Base-by-base conservation (phyloP, 164 flowering plant species). In the Aristolochia fimbriata region DNA sequence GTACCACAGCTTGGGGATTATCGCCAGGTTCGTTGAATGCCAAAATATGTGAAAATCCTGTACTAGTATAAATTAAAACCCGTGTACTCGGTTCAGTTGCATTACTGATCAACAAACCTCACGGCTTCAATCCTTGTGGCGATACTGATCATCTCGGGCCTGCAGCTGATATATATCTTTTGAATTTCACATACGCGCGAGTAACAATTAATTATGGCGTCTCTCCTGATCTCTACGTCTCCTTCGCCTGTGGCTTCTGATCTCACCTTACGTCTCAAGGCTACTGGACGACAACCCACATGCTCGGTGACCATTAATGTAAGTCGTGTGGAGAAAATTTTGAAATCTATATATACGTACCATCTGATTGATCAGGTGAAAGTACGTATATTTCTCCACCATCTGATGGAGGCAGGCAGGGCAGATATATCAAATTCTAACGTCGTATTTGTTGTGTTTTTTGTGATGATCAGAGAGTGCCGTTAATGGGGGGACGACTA, bases 381-480 rank as follows among this genome's bases (percentile, higher is more conserved):
- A 37, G n/a, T 15, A 11, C n/a, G 24, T 4, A 6, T 31, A n/a
- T 14, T n/a, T 45, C 47, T 14, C 14, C 10, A 41, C n/a, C 7
- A 2, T 47, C 12, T 37, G 43, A 37, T 37, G 10, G 8, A 7
- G 11, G 4, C 43, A 37, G 43, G 12, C 43, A 3, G 43, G 8
- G 43, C 43, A 37, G 43, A 37, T 27, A 27, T 27, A 2, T 2
- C 30, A 15, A 57, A 30, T 47, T 10, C n/a, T n/a, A n/a, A n/a
- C n/a, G n/a, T n/a, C n/a, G 23, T 4, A 20, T 43, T 21, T 15
- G 17, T 15, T 21, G 45, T 9, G 22, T 2, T 45, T 9, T 46
- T 9, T 63, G 27, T 8, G 6, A 27, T 68, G 67, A 76, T 68
- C 68, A 78, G 76, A 70, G 69, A 54, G 57, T 62, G 58, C 61